Evolutionary conservation across 768 basidiomycete species (phyloP), one percentile per base, ranked within the genome.

Genomic region (Trametopsis cervina): DNA sequence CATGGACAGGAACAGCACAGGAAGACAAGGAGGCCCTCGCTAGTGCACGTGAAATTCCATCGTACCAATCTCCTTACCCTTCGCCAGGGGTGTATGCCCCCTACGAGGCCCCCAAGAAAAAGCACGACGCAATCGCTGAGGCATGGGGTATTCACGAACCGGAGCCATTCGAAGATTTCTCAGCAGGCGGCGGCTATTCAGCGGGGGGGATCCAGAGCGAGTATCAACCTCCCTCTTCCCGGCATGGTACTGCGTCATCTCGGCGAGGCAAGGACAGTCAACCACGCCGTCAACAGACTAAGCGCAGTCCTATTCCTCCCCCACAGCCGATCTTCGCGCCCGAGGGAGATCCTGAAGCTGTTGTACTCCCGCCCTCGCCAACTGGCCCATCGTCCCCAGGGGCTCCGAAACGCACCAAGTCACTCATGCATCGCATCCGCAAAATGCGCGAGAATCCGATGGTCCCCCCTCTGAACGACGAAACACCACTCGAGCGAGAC

Each of bases 91-190:
- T 51, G 50, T 71, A 70, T 59, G 62, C 64, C 15, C 64, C 76
- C 11, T 75, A 76, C 46, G 75, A 78, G 50, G 76, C 77, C 7
- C 79, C 83, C 26, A 89, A 89, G 79, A 89, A 87, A 67, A 88
- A 88, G 60, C 82, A 87, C 26, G 88, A 92, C 57, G 88, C 86
- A 29, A 82, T 93, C 50, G 89, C 89, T 40, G 90, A 92, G 65
- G 90, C 90, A 1, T 92, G 90, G 90, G 90, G 90, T 29, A 89
- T 89, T 43, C 87, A 90, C 57, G 90, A 92, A 58, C 90, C 90
- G 4, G 90, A 93, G 60, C 90, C 90, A 5, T 92, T 77, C 57
- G 89, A 93, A 57, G 89, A 93, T 57, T 93, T 92, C 61, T 86
- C 80, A 53, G 89, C 88, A 20, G 90, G 87, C 17, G 85, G 86